Evolutionary conservation across 768 basidiomycete genomes (phyloP).

Genomic region (Macrolepiota dolichaula): DNA sequence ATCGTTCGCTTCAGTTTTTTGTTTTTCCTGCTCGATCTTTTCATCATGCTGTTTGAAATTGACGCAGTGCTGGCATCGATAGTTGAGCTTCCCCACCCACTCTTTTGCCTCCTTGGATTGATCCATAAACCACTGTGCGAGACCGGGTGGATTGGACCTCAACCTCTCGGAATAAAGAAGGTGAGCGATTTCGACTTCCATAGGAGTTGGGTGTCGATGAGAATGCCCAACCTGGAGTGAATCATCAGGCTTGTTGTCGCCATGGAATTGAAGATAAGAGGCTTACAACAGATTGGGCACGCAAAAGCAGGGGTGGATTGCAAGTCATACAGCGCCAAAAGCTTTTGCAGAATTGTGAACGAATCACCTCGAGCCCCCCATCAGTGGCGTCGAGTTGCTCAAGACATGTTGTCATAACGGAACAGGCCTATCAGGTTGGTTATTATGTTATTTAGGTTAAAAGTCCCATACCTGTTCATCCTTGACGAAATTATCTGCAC

Average conservation of each 20-base stretch:
- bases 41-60: not conserved
- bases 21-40: not conserved
- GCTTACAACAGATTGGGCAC: slow-evolving; percentile 43
- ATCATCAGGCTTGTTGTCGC: not conserved
- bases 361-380: slow-evolving; percentile 25
- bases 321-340: slow-evolving; percentile 47
- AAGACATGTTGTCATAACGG: slow-evolving; percentile 37
- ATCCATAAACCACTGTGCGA: slow-evolving; percentile 14
- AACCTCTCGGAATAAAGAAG: not conserved
- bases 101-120: slow-evolving; percentile 15
- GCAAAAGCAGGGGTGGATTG: slow-evolving; percentile 43
- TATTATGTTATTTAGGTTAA: not conserved
- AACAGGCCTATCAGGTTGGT: slow-evolving; percentile 39
- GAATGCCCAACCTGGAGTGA: slow-evolving; percentile 55
- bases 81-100: slow-evolving; percentile 33
- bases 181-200: slow-evolving; percentile 33
- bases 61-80: slow-evolving; percentile 54
- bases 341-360: slow-evolving; percentile 12
- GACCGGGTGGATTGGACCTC: slow-evolving; percentile 15
- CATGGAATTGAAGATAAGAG: not conserved
- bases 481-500: slow-evolving; percentile 46
- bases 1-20: not conserved
- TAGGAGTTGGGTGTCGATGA: slow-evolving; percentile 53
- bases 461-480: slow-evolving; percentile 49
- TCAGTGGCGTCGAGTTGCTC: slow-evolving; percentile 24